phyloP scores from a whole-genome alignment of 2,329 filamentous ascomycete species.

The Beauveria pseudobassiana region DNA sequence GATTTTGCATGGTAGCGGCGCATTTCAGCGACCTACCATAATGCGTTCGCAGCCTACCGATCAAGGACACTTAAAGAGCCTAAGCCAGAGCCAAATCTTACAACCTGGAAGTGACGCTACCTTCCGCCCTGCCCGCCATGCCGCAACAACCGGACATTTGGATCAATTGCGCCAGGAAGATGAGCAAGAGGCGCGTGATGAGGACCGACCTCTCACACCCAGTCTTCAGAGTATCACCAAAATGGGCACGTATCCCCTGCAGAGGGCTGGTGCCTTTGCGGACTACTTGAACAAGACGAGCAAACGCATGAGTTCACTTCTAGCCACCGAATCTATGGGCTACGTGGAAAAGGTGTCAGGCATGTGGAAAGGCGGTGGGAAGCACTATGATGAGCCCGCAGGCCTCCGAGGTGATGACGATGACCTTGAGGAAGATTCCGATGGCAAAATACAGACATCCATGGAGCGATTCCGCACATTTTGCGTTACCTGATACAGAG shows the following conservation, averaged over 20 bases:
- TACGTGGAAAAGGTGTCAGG: conserved; percentile 96
- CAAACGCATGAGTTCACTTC: conserved; percentile 70
- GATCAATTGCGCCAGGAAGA: not conserved
- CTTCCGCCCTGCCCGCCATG: conserved; percentile 4
- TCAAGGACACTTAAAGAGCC: conserved; percentile 35
- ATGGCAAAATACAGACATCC: conserved; percentile 56
- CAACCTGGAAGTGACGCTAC: not conserved
- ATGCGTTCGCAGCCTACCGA: conserved; percentile 39
- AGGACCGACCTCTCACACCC: conserved; percentile 24
- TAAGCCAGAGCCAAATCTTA: conserved; percentile 14
- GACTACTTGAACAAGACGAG: conserved; percentile 74
- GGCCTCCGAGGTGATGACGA: conserved; percentile 47
- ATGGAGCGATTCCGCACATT: conserved; percentile 85
- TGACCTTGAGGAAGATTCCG: conserved; percentile 47
- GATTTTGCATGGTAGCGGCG: conserved; percentile 78
- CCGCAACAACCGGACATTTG: conserved; percentile 8
- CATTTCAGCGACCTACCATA: conserved; percentile 74
- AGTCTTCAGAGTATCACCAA: conserved; percentile 47
- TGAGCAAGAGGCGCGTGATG: not conserved
- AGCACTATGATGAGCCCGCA: conserved; percentile 68
- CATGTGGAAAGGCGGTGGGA: conserved; percentile 89
- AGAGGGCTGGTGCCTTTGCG: conserved; percentile 75
- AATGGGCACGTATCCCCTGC: conserved; percentile 69
- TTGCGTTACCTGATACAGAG: conserved; percentile 78
- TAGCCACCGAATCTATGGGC: conserved; percentile 88